A percentile compares a stretch with the other conserved stretches of the same genome.
These are phyloP conservation scores for Macrolepiota albuminosa DNA, from an alignment of 768 basidiomycete genomes.

Conservation along the genomic window DNA sequence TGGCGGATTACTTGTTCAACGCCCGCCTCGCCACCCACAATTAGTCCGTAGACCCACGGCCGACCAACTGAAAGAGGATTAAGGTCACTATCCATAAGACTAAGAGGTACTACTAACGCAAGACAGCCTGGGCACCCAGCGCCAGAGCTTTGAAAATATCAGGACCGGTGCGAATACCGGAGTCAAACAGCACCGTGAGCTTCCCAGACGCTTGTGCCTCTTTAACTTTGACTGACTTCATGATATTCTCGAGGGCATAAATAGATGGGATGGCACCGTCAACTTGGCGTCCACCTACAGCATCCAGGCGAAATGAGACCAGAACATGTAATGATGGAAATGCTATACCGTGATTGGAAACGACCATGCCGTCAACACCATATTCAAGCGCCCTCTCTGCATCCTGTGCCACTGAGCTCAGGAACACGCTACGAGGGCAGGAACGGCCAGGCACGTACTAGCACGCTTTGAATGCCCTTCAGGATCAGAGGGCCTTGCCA, in stretches of 20 bases:
- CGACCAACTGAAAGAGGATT: slow-evolving; percentile 48
- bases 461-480: slow-evolving; percentile 70
- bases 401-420: slow-evolving; percentile 34
- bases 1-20: slow-evolving; percentile 69
- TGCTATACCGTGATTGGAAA: slow-evolving; percentile 71
- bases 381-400: slow-evolving; percentile 64
- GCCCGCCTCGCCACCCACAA: slow-evolving; percentile 66
- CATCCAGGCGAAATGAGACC: neutral
- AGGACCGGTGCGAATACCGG: slow-evolving; percentile 77
- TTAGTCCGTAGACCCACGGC: slow-evolving; percentile 71
- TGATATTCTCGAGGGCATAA: slow-evolving; percentile 65
- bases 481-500: slow-evolving; percentile 78
- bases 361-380: slow-evolving; percentile 68
- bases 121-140: slow-evolving; percentile 77
- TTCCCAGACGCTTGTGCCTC: slow-evolving; percentile 55
- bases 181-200: slow-evolving; percentile 71
- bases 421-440: neutral
- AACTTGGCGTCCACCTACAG: slow-evolving; percentile 62
- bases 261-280: slow-evolving; percentile 78
- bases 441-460: slow-evolving; percentile 30
- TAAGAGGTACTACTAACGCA: slow-evolving; percentile 43
- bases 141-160: slow-evolving; percentile 86
- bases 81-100: neutral
- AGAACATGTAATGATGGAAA: neutral
- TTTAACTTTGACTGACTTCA: slow-evolving; percentile 53